Base-by-base conservation (phyloP, 2,329 filamentous ascomycete genomes). In the Fusarium chaquense region DNA sequence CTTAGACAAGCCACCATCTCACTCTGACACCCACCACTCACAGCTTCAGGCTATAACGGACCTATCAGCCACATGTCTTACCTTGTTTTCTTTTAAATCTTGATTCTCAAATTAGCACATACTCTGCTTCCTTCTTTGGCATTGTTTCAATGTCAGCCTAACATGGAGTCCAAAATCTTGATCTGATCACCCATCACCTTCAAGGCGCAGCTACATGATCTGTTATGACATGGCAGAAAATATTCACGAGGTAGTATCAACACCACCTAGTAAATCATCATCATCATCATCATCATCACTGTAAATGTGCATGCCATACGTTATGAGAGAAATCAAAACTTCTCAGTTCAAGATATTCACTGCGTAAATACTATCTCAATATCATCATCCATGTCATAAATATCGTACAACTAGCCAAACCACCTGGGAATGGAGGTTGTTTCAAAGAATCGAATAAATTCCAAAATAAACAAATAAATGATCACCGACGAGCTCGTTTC, bases 401-500 rank as follows among this genome's bases (percentile, higher is more conserved):
- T 60, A 65, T 73, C 69, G 41, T 70, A 61, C 67, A 72, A 72
- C 71, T 43, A 33, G 41, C 69, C 69, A 73, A 69, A 62, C 73
- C 72, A 43, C 72, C 70, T 58, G 72, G 72, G 69, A 55, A 71
- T 70, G 66, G 62, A 59, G 53, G 52, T 66, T 58, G 62, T 50
- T 67, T 55, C 33, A 69, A 32, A 72, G 72, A 74, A 75, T 72
- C 59, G 62, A 65, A 65, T 49, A 35, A 65, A 65, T 61, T 61
- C 55, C 54, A 65, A 55, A 54, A 49, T 50, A 54, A 65, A 62
- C 62, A 70, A 67, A 44, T 59, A 73, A 68, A 73, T 66, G 64
- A 66, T 75, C 70, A 69, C 72, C 54, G 69, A 73, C 70, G 71
- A 67, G 51, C 69, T 72, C 69, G 43, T 72, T 58, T 63, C 63